Evolutionary conservation across 2,329 filamentous ascomycete genomes (phyloP).

Genomic region (Talaromyces amestolkiae): DNA sequence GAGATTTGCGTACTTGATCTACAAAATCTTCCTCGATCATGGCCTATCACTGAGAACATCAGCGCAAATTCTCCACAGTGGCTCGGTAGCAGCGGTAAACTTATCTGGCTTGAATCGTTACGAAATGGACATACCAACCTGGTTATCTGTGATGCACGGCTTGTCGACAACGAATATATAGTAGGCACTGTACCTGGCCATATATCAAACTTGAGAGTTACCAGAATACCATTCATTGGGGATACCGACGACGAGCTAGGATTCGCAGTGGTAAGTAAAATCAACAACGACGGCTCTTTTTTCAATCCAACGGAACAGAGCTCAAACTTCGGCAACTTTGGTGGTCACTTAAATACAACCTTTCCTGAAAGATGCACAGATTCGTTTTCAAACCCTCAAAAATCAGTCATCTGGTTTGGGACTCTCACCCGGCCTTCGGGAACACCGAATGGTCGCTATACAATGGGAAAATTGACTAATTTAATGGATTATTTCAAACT

Average conservation of each 20-base stretch:
- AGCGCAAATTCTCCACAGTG: neutral
- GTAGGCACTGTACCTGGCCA: neutral
- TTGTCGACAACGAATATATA: neutral
- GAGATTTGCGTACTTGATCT: neutral
- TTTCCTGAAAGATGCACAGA: no score
- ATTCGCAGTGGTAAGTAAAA: no score
- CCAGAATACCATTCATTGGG: neutral
- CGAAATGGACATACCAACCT: neutral
- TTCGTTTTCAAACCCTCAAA: no score
- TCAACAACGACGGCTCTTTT: no score
- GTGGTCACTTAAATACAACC: no score
- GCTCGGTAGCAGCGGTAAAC: neutral
- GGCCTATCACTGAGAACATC: neutral
- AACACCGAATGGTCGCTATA: no score
- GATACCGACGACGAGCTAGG: neutral
- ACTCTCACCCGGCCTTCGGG: no score
- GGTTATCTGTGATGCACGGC: neutral
- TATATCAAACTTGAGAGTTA: neutral
- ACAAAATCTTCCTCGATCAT: neutral
- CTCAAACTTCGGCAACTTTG: no score
- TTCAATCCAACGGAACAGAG: no score
- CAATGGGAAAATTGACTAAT: no score
- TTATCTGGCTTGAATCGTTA: neutral
- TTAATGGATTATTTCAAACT: no score
- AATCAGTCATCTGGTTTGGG: no score